Evolutionary conservation across 1,284 basidiomycete genomes (phyloP), one percentile per base, ranked within the genome.

Genomic region (Volvariella volvacea): DNA sequence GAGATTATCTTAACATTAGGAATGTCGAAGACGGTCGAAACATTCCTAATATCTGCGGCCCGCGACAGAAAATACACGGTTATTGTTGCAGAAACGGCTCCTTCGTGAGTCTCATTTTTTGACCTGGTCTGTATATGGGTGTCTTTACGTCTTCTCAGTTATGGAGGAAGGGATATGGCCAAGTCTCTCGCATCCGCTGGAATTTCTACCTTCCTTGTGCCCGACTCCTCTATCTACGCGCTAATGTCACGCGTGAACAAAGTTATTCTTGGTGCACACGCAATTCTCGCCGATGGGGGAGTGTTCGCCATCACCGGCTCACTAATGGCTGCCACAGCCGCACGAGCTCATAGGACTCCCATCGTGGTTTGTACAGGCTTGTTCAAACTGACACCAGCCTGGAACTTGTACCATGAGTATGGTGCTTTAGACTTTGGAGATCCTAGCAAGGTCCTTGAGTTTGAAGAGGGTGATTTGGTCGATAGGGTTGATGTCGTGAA

Each of bases 161-260:
- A 88, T 59, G 78, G 80, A 31, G 95, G 95, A 12, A 89, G 87
- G 53, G 76, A 82, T 47, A 88, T 95, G 78, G 92, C 93, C 8
- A 70, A 81, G 50, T 76, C 83, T 2, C 74, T 93, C 21, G 88
- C 91, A 1, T 65, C 78, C 17, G 74, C 80, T 17, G 85, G 88
- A 45, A 92, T 98, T 52, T 92, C 91, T 9, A 94, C 92, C 15
- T 87, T 98, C 60, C 85, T 99, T 42, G 86, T 99, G 38, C 94
- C 95, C 32, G 95, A 98, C 65, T 91, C 89, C 14, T 91, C 91
- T 32, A 86, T 98, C 60, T 96, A 90, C 61, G 92, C 92, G 10
- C 78, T 99, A 52, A 92, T 99, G 84, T 95, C 95, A 2, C 83
- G 95, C 49, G 90, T 97, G 43, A 96, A 93, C 66, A 99, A 99